Conservation (phyloP, 192 early-diverging fungal genomes). For the Dispira simplex region DNA sequence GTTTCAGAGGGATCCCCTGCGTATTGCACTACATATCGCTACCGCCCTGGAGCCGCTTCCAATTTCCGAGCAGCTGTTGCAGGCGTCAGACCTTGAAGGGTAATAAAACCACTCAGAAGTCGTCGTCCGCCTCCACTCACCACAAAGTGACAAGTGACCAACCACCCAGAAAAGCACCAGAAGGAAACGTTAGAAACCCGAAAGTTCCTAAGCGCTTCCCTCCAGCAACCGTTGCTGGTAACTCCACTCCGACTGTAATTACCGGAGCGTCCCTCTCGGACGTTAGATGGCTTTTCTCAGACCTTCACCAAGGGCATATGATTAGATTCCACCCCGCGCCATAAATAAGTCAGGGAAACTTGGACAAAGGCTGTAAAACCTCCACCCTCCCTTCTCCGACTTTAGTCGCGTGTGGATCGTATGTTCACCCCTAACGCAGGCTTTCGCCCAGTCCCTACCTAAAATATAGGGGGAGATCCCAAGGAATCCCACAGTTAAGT, state of each 20-base stretch:
- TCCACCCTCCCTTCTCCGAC: background rate
- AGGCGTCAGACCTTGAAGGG: background rate
- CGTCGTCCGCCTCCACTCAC: background rate
- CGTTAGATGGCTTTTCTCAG: constrained; percentile 10
- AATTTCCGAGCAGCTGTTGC: background rate
- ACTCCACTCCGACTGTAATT: constrained; percentile 1
- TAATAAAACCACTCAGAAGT: no score
- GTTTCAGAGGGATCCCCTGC: background rate
- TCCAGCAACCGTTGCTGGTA: background rate
- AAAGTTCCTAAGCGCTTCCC: no score
- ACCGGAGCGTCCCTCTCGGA: background rate
- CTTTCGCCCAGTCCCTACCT: constrained; percentile 1
- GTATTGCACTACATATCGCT: constrained; percentile 11
- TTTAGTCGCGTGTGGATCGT: background rate
- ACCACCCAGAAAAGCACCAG: background rate
- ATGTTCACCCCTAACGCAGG: constrained; percentile 11
- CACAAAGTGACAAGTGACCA: background rate
- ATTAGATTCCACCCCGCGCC: background rate
- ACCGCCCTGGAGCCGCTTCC: constrained; percentile 9
- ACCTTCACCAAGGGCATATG: constrained; percentile 10
- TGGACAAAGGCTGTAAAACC: background rate
- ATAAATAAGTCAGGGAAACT: background rate
- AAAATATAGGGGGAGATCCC: no score
- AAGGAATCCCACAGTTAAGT: no score
- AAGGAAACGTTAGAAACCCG: background rate